Base-by-base conservation (phyloP, 345 rosid genomes). In the Aquilaria sinensis region DNA sequence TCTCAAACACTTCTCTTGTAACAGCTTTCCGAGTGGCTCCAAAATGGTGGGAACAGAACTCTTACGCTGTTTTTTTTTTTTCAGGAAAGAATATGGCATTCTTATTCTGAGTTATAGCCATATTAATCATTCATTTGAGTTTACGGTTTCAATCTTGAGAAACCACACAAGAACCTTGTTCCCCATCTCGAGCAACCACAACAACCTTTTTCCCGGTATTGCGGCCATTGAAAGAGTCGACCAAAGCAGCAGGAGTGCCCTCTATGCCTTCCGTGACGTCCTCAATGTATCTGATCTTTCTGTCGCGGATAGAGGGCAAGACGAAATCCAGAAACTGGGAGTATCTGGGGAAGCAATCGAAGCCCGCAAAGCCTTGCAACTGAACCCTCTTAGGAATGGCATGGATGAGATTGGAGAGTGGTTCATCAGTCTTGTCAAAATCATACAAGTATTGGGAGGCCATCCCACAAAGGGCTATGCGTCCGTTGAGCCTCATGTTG, bases 201-300 rank as follows among this genome's bases (percentile, higher is more conserved):
- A 85, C 67, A 1, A 82, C 63, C 53, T 80, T 85, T 59, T 85
- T 85, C 14, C 87, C 90, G 2, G 78, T 75, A 60, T 82, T 82
- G 33, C 68, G 72, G 33, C 87, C 87, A 9, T 54, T 68, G 58
- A 74, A 80, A n/a, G 80, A 75, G 23, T 85, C 85, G 3, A 75
- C 41, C 15, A 80, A 66, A 57, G 87, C 84, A 51, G 78, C 66
- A 12, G 90, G 83, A 16, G 73, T 80, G 2, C 63, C 74, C 65
- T 85, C 85, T 0, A 85, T 63, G 51, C 85, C 90, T 61, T 80
- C 67, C 0, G 57, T 83, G 33, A 71, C 43, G 72, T 85, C 85
- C 55, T 85, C 87, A 1, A 80, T 57, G 1, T 82, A 82, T 3
- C 67, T 62, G 14, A 85, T 70, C 64, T 74, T 80, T 23, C 84